Evolutionary conservation across 1,284 basidiomycete species (phyloP).

Genomic region (Cutaneotrichosporon sp.): DNA sequence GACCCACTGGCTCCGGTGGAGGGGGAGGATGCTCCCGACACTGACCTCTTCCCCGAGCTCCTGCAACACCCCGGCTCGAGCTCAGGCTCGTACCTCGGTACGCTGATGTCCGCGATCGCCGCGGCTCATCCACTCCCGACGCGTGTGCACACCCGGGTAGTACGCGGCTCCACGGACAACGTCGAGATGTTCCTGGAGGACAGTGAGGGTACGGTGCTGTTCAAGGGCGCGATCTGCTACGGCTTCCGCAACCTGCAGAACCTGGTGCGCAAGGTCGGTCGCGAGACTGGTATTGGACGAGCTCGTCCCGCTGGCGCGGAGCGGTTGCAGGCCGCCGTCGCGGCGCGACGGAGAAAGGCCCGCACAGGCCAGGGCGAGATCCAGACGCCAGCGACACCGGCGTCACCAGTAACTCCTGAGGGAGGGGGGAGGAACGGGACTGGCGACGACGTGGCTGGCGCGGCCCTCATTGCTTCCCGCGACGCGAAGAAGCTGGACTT

Average conservation of each 20-base stretch:
- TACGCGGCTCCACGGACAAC: conserved; percentile 64
- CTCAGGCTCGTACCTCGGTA: conserved; percentile 90
- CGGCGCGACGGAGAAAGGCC: conserved; percentile 52
- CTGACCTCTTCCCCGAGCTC: conserved; percentile 64
- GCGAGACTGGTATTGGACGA: conserved; percentile 70
- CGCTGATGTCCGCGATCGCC: conserved; percentile 61
- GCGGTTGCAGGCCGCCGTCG: conserved; percentile 49
- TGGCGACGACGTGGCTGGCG: conserved; percentile 15
- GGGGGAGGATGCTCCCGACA: conserved; percentile 31
- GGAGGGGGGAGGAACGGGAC: conserved; percentile 28
- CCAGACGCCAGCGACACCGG: conserved; percentile 21
- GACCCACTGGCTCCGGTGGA: conserved; percentile 67
- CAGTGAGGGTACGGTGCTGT: conserved; percentile 64
- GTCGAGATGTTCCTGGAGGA: conserved; percentile 63
- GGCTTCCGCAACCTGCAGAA: conserved; percentile 98
- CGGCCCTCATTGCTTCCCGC: conserved; percentile 28
- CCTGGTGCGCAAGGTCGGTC: conserved; percentile 88
- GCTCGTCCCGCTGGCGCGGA: conserved; percentile 51
- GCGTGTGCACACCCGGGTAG: conserved; percentile 60
- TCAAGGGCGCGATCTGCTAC: conserved; percentile 92
- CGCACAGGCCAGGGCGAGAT: conserved; percentile 40
- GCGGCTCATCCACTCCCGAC: conserved; percentile 57
- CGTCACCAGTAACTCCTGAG: conserved; percentile 31
- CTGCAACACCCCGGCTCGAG: conserved; percentile 77
- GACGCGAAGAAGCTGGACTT: conserved; percentile 78